These are phyloP conservation scores for Cladorrhinum sp. DNA, from an alignment of 2,329 filamentous ascomycete genomes.

Conservation along the genomic window DNA sequence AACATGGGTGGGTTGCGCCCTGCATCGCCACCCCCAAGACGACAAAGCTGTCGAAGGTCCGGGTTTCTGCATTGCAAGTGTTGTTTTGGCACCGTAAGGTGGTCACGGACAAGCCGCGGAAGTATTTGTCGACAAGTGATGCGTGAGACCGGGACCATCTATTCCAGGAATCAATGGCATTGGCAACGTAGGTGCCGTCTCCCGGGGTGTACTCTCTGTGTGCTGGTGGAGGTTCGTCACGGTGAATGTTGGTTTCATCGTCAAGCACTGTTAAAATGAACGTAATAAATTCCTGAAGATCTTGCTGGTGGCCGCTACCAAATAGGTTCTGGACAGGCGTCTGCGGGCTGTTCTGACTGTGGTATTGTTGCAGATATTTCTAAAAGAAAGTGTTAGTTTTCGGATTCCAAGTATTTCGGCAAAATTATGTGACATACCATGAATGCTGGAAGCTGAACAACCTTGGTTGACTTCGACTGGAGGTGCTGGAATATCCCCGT, in stretches of 20 bases:
- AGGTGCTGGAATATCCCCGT: conserved; percentile 59
- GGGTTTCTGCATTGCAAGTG: conserved; percentile 47
- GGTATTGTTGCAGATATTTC: conserved; percentile 64
- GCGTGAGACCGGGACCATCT: conserved; percentile 63
- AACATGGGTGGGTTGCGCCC: conserved; percentile 28
- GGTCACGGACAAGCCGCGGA: conserved; percentile 72
- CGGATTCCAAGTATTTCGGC: conserved; percentile 21
- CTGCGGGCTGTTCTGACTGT: conserved; percentile 34
- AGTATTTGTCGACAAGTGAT: conserved; percentile 76
- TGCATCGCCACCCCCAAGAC: conserved; percentile 47
- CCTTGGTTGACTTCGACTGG: conserved; percentile 46
- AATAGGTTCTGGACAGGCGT: conserved; percentile 47
- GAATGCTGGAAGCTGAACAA: conserved; percentile 54
- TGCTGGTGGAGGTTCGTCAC: conserved; percentile 34
- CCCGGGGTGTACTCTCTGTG: conserved; percentile 27
- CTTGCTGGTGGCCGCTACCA: conserved; percentile 76
- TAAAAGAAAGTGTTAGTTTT: conserved; percentile 34
- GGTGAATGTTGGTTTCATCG: conserved; percentile 72
- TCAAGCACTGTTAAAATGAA: conserved; percentile 80
- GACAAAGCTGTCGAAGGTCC: conserved; percentile 47
- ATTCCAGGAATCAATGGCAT: conserved; percentile 72
- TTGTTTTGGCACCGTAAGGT: conserved; percentile 65
- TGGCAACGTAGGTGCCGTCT: conserved; percentile 42
- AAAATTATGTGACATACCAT: conserved; percentile 46
- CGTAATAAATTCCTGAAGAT: conserved; percentile 84